phyloP scores from a whole-genome alignment of 2,329 filamentous ascomycete species.

The Ophiosphaerella herpotricha region DNA sequence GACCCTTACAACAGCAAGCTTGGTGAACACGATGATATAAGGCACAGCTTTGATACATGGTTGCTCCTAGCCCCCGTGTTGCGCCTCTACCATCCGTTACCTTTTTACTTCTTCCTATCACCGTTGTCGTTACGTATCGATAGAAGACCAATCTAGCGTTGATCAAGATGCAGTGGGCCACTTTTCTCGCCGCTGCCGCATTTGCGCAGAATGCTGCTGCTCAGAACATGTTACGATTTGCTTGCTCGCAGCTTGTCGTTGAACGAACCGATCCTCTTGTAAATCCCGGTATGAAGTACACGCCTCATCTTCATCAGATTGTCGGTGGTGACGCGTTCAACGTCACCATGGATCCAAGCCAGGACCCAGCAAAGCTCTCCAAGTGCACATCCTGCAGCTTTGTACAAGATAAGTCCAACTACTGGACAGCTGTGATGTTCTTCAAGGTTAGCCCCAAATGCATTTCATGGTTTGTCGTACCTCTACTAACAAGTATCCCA shows the following conservation, averaged over 20 bases:
- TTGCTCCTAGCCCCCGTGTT: slow-evolving; percentile 9
- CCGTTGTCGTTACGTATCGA: not conserved
- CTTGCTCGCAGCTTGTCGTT: slow-evolving; percentile 42
- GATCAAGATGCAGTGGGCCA: slow-evolving; percentile 38
- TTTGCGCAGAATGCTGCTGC: slow-evolving; percentile 30
- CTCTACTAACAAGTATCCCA: no score
- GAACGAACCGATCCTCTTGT: slow-evolving; percentile 41
- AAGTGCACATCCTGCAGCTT: slow-evolving; percentile 42
- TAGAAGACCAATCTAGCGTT: slow-evolving; percentile 3
- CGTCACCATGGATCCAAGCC: slow-evolving; percentile 38
- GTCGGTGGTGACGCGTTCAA: slow-evolving; percentile 42
- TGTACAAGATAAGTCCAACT: slow-evolving; percentile 40
- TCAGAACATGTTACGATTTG: slow-evolving; percentile 41
- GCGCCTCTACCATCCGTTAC: slow-evolving; percentile 21
- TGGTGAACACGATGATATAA: slow-evolving; percentile 28
- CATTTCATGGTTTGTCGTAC: no score
- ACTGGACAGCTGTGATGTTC: slow-evolving; percentile 46
- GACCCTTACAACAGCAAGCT: slow-evolving; percentile 12
- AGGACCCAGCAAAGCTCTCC: slow-evolving; percentile 28
- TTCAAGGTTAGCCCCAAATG: slow-evolving; percentile 21
- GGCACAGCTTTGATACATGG: slow-evolving; percentile 23
- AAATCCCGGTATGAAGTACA: slow-evolving; percentile 42
- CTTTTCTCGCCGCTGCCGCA: slow-evolving; percentile 26
- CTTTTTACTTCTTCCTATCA: slow-evolving; percentile 2
- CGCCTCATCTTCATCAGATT: slow-evolving; percentile 43